phyloP scores from a whole-genome alignment of 345 rosid species.

The Melastoma malabathricum region DNA sequence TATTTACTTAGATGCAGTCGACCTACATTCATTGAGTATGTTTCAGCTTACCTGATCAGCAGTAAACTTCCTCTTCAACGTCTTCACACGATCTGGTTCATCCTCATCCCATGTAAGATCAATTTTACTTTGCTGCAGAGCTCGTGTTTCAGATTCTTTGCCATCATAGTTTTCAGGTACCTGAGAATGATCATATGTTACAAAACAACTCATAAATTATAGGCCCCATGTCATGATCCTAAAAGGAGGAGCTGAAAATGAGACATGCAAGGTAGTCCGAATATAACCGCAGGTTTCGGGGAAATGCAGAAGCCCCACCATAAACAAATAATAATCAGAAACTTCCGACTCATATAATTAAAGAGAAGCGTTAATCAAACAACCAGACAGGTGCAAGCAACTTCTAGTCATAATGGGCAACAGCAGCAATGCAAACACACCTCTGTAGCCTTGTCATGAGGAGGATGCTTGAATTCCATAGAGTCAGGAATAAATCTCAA shows the following conservation, averaged over 20 bases:
- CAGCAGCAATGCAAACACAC: constrained; percentile 18
- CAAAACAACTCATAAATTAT: not conserved
- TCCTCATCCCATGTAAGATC: constrained; percentile 90
- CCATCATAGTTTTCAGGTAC: constrained; percentile 64
- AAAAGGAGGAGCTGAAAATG: too few relatives aligned
- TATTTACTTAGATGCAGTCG: too few relatives aligned
- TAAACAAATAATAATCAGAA: too few relatives aligned
- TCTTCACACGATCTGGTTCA: constrained; percentile 75
- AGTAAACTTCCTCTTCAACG: constrained; percentile 59
- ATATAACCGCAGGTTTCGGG: too few relatives aligned
- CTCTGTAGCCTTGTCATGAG: constrained; percentile 79
- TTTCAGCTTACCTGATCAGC: constrained; percentile 44
- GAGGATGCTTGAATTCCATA: constrained; percentile 79
- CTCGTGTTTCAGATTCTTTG: constrained; percentile 62
- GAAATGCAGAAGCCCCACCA: too few relatives aligned
- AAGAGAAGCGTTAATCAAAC: too few relatives aligned
- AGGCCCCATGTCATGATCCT: too few relatives aligned
- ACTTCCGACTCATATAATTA: too few relatives aligned
- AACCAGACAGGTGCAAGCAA: too few relatives aligned
- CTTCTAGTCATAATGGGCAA: too few relatives aligned
- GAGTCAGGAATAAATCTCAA: constrained; percentile 86
- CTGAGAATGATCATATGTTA: constrained; percentile 17
- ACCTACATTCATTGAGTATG: not conserved
- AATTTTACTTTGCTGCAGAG: constrained; percentile 72
- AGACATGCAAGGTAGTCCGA: too few relatives aligned